Percentiles rank a stretch among this genome's conserved stretches.
These are phyloP conservation scores for Parathielavia hyrcaniae DNA, from an alignment of 495 filamentous ascomycete species.

Conservation along the genomic window DNA sequence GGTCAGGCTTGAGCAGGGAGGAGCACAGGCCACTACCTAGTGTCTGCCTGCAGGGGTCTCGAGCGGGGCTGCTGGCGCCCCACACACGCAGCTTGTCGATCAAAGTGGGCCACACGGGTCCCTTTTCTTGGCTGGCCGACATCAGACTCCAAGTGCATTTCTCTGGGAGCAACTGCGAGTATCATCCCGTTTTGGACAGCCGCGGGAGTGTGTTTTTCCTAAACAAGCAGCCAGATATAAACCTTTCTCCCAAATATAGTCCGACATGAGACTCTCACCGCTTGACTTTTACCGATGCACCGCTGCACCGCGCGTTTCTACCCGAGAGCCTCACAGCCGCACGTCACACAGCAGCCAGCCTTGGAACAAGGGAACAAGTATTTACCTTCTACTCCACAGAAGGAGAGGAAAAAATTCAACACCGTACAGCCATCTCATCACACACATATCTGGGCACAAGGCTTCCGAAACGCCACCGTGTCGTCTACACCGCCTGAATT, in stretches of 20 bases:
- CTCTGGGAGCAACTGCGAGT: neutral
- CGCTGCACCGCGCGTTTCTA: neutral
- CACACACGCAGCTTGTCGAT: no score
- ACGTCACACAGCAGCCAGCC: slow-evolving; percentile 3
- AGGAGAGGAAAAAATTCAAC: neutral
- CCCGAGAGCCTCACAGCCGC: neutral
- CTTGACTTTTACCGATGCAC: neutral
- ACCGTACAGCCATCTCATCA: neutral
- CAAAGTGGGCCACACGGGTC: no score
- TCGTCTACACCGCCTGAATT: neutral
- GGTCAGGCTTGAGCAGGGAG: neutral
- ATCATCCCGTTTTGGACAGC: neutral
- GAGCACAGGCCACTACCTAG: no score
- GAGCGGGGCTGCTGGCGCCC: no score
- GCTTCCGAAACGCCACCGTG: neutral
- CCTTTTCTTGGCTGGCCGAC: no score
- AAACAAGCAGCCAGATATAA: neutral
- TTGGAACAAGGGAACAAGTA: neutral
- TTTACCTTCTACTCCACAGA: neutral
- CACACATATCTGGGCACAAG: neutral
- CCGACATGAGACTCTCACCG: neutral
- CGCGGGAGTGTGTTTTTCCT: neutral
- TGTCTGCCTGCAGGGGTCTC: no score
- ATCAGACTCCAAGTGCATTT: no score
- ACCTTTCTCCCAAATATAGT: neutral